Evolutionary conservation across 73 alveolate genomes (phyloP), one percentile per base, ranked within the genome.

Genomic region (Paraurostyla sp.): DNA sequence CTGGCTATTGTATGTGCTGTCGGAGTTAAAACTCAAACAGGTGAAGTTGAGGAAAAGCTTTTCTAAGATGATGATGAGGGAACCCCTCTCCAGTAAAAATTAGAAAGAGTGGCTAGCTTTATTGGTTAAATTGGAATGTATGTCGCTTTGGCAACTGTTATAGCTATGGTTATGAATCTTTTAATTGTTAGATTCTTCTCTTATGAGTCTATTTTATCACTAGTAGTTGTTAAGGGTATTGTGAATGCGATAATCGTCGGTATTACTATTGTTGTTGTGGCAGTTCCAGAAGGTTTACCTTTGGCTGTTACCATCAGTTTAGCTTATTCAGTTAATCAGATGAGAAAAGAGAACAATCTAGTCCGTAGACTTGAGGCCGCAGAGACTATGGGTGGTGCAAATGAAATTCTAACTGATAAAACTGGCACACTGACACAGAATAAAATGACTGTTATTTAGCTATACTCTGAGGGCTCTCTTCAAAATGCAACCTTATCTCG

Each of bases 231-330:
- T 30, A 71, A 81, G 51, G 89, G 92, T 45, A 78, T 96, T 4
- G 90, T 96, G 9, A 93, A 94, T 89, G 93, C 95, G 38, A 86
- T 97, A n/a, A 93, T 97, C 91, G 78, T 95, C 32, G 93, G 97
- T 32, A 95, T 97, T 32, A 96, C 99, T 13, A 92, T 98, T 11
- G 88, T 98, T 25, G 99, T 98, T 25, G 99, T 98, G 25, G 98
- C 99, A 35, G 98, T 98, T 41, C 99, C 99, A 15, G 99, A 98
- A 93, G 99, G 99, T 7, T 92, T 97, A 16, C 99, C 99, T 29
- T 86, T 98, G 30, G 99, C 99, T 42, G 99, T 98, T n/a, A 97
- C 99, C 13, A 93, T 98, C 71, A 89, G 98, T 48, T 93, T 98
- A 30, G 99, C 99, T 43, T 98, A 93, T 90, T 94, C 99, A 20